These are phyloP conservation scores for Sarocladium brachiariae DNA, from an alignment of 2,329 filamentous ascomycete genomes.

Conservation along the genomic window DNA sequence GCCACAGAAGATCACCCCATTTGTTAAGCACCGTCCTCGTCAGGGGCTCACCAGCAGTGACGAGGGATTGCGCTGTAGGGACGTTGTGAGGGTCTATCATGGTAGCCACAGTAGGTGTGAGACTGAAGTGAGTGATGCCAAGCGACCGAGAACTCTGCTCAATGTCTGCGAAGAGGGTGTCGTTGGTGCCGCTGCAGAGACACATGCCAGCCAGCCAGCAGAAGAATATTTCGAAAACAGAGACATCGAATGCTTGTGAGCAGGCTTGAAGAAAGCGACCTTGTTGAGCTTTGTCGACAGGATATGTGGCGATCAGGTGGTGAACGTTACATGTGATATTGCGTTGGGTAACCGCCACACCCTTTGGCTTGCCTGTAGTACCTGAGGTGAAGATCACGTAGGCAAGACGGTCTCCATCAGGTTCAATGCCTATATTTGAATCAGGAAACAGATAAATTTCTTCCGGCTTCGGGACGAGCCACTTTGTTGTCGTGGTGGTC, in stretches of 20 bases:
- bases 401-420: conserved; percentile 47
- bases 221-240: conserved; percentile 87
- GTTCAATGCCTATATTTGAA: conserved; percentile 29
- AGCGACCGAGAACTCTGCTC: conserved; percentile 59
- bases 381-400: conserved; percentile 83
- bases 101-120: conserved; percentile 79
- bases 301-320: conserved; percentile 60
- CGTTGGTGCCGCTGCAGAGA: conserved; percentile 68
- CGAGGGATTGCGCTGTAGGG: conserved; percentile 65
- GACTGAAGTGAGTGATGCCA: conserved; percentile 68
- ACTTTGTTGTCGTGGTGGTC: not conserved
- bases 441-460: not conserved
- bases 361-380: conserved; percentile 74
- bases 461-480: not conserved
- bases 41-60: conserved; percentile 76
- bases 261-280: conserved; percentile 73
- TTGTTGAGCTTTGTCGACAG: conserved; percentile 29
- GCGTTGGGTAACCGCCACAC: conserved; percentile 67
- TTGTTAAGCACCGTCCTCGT: conserved; percentile 61
- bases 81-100: conserved; percentile 63
- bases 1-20: conserved; percentile 66
- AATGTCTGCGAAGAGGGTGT: conserved; percentile 66
- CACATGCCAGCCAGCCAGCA: conserved; percentile 73
- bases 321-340: conserved; percentile 74
- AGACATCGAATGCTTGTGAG: conserved; percentile 80